Percentiles rank a stretch among this genome's conserved stretches.
These are phyloP conservation scores for Microcyclospora tardicrescens DNA, from an alignment of 2,329 filamentous ascomycete genomes.

Conservation along the genomic window DNA sequence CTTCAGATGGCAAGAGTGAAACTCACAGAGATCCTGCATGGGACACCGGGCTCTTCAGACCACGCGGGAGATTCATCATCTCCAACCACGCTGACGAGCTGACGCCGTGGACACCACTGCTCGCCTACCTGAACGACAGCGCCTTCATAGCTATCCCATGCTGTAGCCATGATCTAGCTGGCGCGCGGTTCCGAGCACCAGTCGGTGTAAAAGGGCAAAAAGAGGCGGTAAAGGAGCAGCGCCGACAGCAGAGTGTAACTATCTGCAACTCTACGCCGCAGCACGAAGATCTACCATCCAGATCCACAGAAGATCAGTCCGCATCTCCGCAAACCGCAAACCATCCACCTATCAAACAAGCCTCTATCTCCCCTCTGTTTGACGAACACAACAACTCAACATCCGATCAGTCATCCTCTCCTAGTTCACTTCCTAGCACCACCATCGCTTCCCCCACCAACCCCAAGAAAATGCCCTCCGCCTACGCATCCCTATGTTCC, in stretches of 20 bases:
- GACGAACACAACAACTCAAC: too few relatives aligned
- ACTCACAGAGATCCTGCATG: constrained; percentile 19
- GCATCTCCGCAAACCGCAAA: too few relatives aligned
- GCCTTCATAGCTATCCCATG: constrained; percentile 92
- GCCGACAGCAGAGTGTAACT: neutral
- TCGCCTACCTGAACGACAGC: constrained; percentile 60
- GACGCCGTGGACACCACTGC: constrained; percentile 86
- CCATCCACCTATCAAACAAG: too few relatives aligned
- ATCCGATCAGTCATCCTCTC: too few relatives aligned
- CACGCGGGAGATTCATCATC: constrained; percentile 71
- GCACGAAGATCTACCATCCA: too few relatives aligned
- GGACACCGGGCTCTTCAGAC: constrained; percentile 51
- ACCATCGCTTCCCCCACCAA: neutral
- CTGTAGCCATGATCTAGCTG: constrained; percentile 78
- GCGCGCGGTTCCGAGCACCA: constrained; percentile 55
- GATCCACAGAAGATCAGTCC: too few relatives aligned
- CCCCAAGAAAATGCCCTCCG: constrained; percentile 41
- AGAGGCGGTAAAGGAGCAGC: constrained; percentile 8
- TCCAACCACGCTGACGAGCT: constrained; percentile 96
- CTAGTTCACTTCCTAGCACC: neutral
- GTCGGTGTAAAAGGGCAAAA: constrained; percentile 6
- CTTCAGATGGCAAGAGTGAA: constrained; percentile 7
- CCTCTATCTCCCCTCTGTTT: too few relatives aligned
- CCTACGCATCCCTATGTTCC: constrained; percentile 70
- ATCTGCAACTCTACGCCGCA: neutral